These are phyloP conservation scores for Ascochyta clinopodiicola DNA, from an alignment of 2,329 filamentous ascomycete genomes.

Conservation along the genomic window DNA sequence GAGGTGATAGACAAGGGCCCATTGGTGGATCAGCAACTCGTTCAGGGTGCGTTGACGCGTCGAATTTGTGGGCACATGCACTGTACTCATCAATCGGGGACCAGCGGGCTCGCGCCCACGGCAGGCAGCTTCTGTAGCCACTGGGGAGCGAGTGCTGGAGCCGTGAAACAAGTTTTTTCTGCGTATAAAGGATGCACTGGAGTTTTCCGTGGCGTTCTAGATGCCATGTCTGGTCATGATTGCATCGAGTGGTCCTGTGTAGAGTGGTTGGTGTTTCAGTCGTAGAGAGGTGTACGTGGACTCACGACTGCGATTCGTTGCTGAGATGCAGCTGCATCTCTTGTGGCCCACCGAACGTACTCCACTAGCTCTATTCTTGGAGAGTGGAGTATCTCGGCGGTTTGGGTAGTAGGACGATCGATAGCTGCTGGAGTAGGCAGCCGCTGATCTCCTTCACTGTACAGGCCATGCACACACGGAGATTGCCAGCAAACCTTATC, in stretches of 20 bases:
- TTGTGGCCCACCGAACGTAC: conserved; percentile 4
- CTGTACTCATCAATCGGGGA: conserved; percentile 11
- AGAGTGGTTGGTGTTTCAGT: conserved; percentile 13
- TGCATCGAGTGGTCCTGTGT: background rate
- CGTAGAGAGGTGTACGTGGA: background rate
- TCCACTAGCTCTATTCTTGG: conserved; percentile 13
- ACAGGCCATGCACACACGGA: background rate
- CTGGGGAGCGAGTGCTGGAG: background rate
- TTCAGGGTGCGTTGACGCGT: conserved; percentile 10
- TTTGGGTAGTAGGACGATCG: background rate
- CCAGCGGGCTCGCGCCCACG: background rate
- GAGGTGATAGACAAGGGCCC: background rate
- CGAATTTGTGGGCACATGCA: conserved; percentile 9
- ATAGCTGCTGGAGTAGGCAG: background rate
- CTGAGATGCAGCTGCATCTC: conserved; percentile 3
- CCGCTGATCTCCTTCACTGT: background rate
- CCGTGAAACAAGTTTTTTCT: background rate
- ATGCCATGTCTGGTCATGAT: background rate
- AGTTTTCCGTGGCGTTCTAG: conserved; percentile 10
- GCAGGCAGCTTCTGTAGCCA: conserved; percentile 1
- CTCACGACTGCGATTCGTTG: conserved; percentile 5
- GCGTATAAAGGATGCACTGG: background rate
- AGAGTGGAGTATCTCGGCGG: background rate
- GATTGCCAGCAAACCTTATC: background rate
- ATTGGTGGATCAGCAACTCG: conserved; percentile 1